Evolutionary conservation across 2,329 filamentous ascomycete species (phyloP).

Genomic region (Elsinoe necatrix): DNA sequence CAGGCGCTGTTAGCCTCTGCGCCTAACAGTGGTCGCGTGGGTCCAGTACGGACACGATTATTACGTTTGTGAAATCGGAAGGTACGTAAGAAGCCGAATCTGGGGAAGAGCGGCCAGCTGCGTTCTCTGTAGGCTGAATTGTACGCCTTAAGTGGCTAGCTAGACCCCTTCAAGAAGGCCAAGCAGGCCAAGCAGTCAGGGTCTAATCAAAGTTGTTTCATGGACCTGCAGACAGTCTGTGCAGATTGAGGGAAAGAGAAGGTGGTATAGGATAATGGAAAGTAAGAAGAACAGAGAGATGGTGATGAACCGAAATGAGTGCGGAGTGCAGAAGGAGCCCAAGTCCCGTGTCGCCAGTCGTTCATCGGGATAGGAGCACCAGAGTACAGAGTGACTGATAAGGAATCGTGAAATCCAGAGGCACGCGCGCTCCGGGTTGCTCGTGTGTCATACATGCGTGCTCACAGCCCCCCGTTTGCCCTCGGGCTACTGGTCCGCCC

Average conservation of each 20-base stretch:
- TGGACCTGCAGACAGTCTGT: slow-evolving; percentile 9
- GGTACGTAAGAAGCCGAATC: slow-evolving; percentile 15
- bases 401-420: background rate
- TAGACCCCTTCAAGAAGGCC: slow-evolving; percentile 9
- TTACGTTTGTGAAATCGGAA: slow-evolving; percentile 14
- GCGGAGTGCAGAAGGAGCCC: slow-evolving; percentile 4
- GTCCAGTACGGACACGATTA: background rate
- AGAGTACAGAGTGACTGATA: slow-evolving; percentile 12
- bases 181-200: slow-evolving; percentile 12
- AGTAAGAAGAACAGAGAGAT: background rate
- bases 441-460: background rate
- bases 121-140: background rate
- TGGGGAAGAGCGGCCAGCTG: slow-evolving; percentile 7
- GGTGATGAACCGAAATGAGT: background rate
- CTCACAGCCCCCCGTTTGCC: slow-evolving; percentile 1
- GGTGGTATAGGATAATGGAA: background rate
- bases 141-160: background rate
- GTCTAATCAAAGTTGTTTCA: slow-evolving; percentile 13
- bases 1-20: background rate
- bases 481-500: background rate
- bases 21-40: background rate
- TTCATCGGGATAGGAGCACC: background rate
- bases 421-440: background rate
- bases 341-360: background rate
- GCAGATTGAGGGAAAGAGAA: slow-evolving; percentile 4